These are phyloP conservation scores for Saturnispora quitensis DNA, from an alignment of 805 yeast species.

Conservation along the genomic window DNA sequence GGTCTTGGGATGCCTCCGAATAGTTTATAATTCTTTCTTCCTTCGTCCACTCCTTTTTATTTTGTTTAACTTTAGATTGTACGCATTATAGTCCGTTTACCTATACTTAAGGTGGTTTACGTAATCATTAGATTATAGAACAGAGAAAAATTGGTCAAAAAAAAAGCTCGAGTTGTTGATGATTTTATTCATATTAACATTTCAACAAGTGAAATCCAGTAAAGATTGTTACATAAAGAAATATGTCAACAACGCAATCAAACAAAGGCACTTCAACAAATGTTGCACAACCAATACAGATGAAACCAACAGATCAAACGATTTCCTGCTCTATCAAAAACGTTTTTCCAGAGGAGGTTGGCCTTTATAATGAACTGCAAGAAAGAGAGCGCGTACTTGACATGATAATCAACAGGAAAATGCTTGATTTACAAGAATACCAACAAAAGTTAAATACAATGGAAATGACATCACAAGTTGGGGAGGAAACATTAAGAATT, in stretches of 20 bases:
- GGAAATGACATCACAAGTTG: slow-evolving; percentile 34
- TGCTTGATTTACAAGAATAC: slow-evolving; percentile 75
- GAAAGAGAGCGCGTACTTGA: slow-evolving; percentile 82
- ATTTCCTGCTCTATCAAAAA: slow-evolving; percentile 24
- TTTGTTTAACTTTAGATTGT: neutral
- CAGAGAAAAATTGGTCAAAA: neutral
- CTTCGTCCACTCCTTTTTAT: neutral
- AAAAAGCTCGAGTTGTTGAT: neutral
- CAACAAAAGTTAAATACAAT: slow-evolving; percentile 24
- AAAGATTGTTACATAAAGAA: neutral
- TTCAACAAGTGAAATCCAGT: neutral
- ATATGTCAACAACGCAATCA: neutral
- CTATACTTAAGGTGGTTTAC: neutral
- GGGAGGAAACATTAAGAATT: slow-evolving; percentile 55
- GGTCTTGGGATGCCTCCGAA: slow-evolving; percentile 11
- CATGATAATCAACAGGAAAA: slow-evolving; percentile 70
- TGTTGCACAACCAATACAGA: slow-evolving; percentile 15
- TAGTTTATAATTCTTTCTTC: neutral
- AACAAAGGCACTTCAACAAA: slow-evolving; percentile 13
- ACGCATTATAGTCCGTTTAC: no score
- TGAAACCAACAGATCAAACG: slow-evolving; percentile 30
- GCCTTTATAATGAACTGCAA: slow-evolving; percentile 55
- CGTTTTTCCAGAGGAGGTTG: slow-evolving; percentile 41
- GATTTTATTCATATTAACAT: neutral
- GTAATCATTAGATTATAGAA: neutral